A percentile compares a stretch with the other conserved stretches of the same genome.
phyloP scores from a whole-genome alignment of 2,329 filamentous ascomycete species.

The Pyrenophora tritici-repentis region DNA sequence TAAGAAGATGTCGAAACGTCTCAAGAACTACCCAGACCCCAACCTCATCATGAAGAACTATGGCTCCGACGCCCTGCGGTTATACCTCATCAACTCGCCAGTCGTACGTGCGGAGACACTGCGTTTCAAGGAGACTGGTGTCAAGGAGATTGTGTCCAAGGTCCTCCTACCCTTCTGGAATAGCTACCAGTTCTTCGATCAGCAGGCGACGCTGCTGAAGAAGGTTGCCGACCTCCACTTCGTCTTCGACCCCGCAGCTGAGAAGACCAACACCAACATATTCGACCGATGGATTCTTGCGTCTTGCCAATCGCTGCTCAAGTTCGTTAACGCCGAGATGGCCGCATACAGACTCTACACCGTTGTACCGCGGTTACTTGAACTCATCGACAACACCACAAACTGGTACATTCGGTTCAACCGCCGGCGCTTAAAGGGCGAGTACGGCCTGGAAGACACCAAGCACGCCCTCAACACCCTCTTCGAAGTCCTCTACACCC shows the following conservation, averaged over 20 bases:
- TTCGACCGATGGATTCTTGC: conserved; percentile 97
- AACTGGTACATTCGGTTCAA: conserved; percentile 99
- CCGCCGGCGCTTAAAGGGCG: conserved; percentile 86
- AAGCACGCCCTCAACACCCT: conserved; percentile 89
- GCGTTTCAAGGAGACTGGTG: conserved; percentile 86
- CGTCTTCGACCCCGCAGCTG: conserved; percentile 75
- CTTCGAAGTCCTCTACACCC: conserved; percentile 89
- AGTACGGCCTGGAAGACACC: conserved; percentile 86
- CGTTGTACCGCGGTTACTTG: conserved; percentile 82
- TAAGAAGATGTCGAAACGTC: conserved; percentile 97
- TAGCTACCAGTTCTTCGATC: conserved; percentile 94
- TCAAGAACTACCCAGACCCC: conserved; percentile 96
- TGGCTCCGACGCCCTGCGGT: conserved; percentile 85
- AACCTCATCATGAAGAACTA: conserved; percentile 81
- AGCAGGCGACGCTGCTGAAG: conserved; percentile 82
- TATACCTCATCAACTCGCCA: conserved; percentile 97
- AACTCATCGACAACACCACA: conserved; percentile 88
- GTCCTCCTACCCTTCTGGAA: conserved; percentile 93
- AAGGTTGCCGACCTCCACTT: conserved; percentile 81
- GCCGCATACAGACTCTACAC: conserved; percentile 74
- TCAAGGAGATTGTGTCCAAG: conserved; percentile 93
- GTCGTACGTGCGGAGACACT: conserved; percentile 91
- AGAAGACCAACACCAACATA: conserved; percentile 80
- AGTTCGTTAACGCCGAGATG: conserved; percentile 95
- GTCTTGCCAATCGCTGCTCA: conserved; percentile 85